Base-by-base conservation (phyloP, 1,284 basidiomycete species). In the Microbotryum lychnidis-dioicae region DNA sequence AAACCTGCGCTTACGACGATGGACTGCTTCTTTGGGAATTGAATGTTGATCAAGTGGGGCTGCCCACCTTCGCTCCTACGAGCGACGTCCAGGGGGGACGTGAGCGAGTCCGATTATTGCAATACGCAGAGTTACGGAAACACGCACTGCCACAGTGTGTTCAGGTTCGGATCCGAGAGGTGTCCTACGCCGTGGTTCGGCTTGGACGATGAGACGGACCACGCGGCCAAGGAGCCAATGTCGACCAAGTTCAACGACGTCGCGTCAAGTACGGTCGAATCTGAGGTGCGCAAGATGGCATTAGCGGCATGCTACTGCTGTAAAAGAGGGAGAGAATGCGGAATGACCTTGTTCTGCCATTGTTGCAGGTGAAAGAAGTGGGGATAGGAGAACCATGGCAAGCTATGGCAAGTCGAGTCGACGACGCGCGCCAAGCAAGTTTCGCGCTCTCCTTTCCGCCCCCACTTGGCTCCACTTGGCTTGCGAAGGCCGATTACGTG, bases 121-220 rank as follows among this genome's bases (percentile, higher is more conserved):
- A 42, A 53, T 27, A 23, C 3, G 44, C 6, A 16, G 51, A 27
- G 9, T 23, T 12, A 50, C 33, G 31, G 20, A 29, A 27, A 27
- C 14, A 82, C 91, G 74, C 76, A 97, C 92, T 98, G 96, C 96
- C 96, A 98, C 71, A 97, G 93, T 0, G 92, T 97, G 49, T 89
- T 86, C 48, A 89, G 85, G 73, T 97, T 88, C 25, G 83, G 82
- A 71, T 97, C 92, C 18, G 85, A 81, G 55, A 99, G 79, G 77
- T 93, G 92, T 71, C 93, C 89, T 20, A 92, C 85, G 6, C 94
- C 93, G 72, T 94, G 96, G 1, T 93, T 93, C 68, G 93, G 94
- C 76, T 99, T 99, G 77, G 85, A 91, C 0, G 89, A 92, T 21
- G 92, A 97, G 9, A 98, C 91, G n/a, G 87, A 87, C 96, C 96